Conservation (phyloP, 2,329 filamentous ascomycete genomes). For the Byssoonygena ceratinophila region DNA sequence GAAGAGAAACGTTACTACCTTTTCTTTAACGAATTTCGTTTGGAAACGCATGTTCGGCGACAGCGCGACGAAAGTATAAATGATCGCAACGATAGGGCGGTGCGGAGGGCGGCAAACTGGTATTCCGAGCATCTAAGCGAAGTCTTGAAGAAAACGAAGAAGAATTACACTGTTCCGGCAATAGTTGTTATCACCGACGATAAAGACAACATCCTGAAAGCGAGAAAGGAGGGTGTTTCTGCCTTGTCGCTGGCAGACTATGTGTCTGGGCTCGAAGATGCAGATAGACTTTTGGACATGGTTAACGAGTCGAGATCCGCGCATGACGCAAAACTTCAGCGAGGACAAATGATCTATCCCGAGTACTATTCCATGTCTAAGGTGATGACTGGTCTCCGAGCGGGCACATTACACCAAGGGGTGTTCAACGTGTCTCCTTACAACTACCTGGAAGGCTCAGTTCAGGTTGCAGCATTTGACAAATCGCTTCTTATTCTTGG, state of each 20-base stretch:
- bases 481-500: conserved; percentile 80
- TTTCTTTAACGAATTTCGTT: conserved; percentile 96
- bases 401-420: conserved; percentile 81
- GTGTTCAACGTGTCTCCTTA: conserved; percentile 94
- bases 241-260: conserved; percentile 64
- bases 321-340: conserved; percentile 53
- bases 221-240: conserved; percentile 61
- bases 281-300: conserved; percentile 82
- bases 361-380: conserved; percentile 84
- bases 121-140: conserved; percentile 70
- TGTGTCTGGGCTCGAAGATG: conserved; percentile 71
- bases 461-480: conserved; percentile 81
- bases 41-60: conserved; percentile 77
- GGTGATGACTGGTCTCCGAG: conserved; percentile 88
- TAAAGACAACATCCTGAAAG: conserved; percentile 72
- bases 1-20: conserved; percentile 97
- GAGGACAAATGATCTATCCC: conserved; percentile 65
- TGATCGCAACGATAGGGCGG: conserved; percentile 88
- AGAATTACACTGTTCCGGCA: conserved; percentile 52
- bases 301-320: conserved; percentile 68
- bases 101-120: conserved; percentile 78
- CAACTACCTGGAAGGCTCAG: conserved; percentile 91
- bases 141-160: conserved; percentile 45
- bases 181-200: conserved; percentile 94
- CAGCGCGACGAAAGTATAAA: conserved; percentile 78